A percentile compares a stretch with the other conserved stretches of the same genome.
These are phyloP conservation scores for Posidonia australis DNA, from an alignment of 106 monocot genomes.

Conservation along the genomic window DNA sequence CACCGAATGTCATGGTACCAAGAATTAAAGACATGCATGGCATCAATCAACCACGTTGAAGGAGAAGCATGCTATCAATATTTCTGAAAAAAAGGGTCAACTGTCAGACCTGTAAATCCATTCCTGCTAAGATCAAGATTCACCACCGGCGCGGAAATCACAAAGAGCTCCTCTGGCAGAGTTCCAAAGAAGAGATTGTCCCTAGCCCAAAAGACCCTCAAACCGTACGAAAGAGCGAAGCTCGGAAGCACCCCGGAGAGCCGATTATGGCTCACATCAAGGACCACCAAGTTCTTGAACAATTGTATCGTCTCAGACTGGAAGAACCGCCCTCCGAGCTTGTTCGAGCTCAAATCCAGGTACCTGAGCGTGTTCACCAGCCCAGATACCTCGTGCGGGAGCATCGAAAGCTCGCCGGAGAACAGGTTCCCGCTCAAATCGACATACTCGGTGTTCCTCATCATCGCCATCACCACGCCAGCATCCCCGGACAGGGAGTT, in stretches of 20 bases:
- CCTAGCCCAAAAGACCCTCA: constrained; percentile 42
- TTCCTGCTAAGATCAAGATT: constrained; percentile 88
- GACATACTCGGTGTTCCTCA: constrained; percentile 44
- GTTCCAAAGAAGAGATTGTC: constrained; percentile 44
- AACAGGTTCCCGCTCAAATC: constrained; percentile 68
- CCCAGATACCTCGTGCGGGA: constrained; percentile 21
- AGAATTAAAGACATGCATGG: neutral
- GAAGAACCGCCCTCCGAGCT: constrained; percentile 54
- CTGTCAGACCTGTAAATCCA: constrained; percentile 59
- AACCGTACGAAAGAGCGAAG: constrained; percentile 31
- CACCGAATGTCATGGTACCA: too few species aligned
- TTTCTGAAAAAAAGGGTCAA: neutral
- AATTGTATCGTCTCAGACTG: constrained; percentile 16
- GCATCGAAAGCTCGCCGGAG: constrained; percentile 36
- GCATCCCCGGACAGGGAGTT: constrained; percentile 47
- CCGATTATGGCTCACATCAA: constrained; percentile 60
- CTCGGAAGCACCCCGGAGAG: constrained; percentile 57
- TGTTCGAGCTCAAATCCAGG: constrained; percentile 61
- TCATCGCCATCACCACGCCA: constrained; percentile 23
- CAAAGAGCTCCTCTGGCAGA: constrained; percentile 47
- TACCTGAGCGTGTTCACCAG: constrained; percentile 39
- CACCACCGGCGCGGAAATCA: constrained; percentile 29
- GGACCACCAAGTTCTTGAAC: constrained; percentile 57
- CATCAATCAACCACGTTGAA: neutral
- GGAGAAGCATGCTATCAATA: neutral